These are phyloP conservation scores for Trichoderma hamatum DNA, from an alignment of 2,329 filamentous ascomycete genomes.

Conservation along the genomic window DNA sequence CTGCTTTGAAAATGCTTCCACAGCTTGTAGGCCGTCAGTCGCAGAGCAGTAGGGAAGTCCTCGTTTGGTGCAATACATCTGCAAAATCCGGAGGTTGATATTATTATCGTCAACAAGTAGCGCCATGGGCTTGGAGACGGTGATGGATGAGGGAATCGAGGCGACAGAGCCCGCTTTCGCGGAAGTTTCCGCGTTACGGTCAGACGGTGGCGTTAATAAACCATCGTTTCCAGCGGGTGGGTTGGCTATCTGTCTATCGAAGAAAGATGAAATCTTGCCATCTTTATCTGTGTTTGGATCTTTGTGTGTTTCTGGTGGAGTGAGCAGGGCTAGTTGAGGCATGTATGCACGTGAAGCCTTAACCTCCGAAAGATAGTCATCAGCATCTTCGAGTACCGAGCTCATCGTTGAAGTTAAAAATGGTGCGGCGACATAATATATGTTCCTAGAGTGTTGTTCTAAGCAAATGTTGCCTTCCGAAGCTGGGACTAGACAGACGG, in stretches of 20 bases:
- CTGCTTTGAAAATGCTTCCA: neutral
- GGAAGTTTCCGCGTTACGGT: neutral
- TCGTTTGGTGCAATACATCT: conserved; percentile 16
- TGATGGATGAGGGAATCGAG: neutral
- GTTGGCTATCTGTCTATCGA: neutral
- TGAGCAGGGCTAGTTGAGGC: neutral
- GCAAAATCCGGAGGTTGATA: conserved; percentile 5
- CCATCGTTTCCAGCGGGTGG: neutral
- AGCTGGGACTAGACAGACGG: neutral
- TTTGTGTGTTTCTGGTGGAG: neutral
- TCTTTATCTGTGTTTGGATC: neutral
- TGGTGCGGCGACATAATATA: neutral
- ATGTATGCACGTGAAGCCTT: neutral
- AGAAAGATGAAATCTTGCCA: neutral
- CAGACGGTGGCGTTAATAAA: neutral
- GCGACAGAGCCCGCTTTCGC: neutral
- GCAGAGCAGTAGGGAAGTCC: neutral
- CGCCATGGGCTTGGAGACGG: neutral
- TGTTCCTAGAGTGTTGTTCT: neutral
- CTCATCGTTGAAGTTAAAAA: neutral
- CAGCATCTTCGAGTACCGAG: neutral
- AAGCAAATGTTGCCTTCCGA: neutral
- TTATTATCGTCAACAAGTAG: conserved; percentile 3
- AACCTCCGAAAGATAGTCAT: neutral
- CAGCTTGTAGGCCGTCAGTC: neutral